These are phyloP conservation scores for Hypoxylon sp. DNA, from an alignment of 2,329 filamentous ascomycete genomes.

Conservation along the genomic window DNA sequence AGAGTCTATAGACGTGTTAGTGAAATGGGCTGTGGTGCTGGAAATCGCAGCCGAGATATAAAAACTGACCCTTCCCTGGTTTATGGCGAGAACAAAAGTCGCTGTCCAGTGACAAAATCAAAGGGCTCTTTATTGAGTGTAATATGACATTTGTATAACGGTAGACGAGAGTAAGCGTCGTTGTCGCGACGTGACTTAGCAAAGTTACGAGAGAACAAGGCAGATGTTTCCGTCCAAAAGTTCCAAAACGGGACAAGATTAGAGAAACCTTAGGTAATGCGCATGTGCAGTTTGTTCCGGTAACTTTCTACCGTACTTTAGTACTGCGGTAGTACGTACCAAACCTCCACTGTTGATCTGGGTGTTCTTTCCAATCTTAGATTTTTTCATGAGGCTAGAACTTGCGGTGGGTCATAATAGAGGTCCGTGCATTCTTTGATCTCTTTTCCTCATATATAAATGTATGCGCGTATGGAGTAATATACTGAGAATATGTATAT, in stretches of 20 bases:
- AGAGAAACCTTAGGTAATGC: slow-evolving; percentile 31
- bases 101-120: not conserved
- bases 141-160: slow-evolving; percentile 19
- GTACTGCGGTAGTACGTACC: slow-evolving; percentile 2
- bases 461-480: too few species aligned
- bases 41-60: slow-evolving; percentile 18
- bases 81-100: slow-evolving; percentile 4
- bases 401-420: not conserved
- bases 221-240: slow-evolving; percentile 24
- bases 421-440: not conserved
- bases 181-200: slow-evolving; percentile 8
- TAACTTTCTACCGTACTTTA: not conserved
- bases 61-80: slow-evolving; percentile 27
- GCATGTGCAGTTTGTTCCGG: slow-evolving; percentile 1
- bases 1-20: slow-evolving; percentile 12
- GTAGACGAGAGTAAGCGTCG: slow-evolving; percentile 17
- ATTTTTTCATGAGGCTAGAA: slow-evolving; percentile 17
- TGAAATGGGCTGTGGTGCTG: not conserved
- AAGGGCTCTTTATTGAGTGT: slow-evolving; percentile 5
- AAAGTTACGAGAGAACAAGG: slow-evolving; percentile 26
- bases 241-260: slow-evolving; percentile 26
- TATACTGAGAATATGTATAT: too few species aligned
- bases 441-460: too few species aligned
- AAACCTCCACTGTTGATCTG: slow-evolving; percentile 12
- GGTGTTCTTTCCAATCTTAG: slow-evolving; percentile 13